These are phyloP conservation scores for Saksenaea oblongispora DNA, from an alignment of 371 early-diverging fungal species.

Conservation along the genomic window DNA sequence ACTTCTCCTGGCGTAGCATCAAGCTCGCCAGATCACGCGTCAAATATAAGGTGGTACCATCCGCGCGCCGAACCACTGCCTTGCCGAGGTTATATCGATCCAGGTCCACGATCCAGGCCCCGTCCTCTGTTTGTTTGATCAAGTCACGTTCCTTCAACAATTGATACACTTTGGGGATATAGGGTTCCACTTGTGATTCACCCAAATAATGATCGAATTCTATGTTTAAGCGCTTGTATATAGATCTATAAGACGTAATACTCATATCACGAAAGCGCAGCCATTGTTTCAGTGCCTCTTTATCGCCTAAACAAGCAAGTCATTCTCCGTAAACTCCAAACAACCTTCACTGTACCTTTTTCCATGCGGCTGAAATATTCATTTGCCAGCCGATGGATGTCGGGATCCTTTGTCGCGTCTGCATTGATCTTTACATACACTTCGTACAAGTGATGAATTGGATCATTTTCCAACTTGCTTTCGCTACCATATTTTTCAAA, in stretches of 20 bases:
- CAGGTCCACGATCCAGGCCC: conserved; percentile 76
- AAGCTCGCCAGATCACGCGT: conserved; percentile 95
- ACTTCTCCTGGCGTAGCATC: conserved; percentile 72
- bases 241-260: conserved; percentile 83
- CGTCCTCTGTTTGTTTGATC: conserved; percentile 50
- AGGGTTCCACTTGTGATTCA: conserved; percentile 82
- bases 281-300: conserved; percentile 79
- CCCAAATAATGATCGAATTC: conserved; percentile 97
- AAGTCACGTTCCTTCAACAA: conserved; percentile 40
- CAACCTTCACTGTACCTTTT: conserved; percentile 53
- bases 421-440: conserved; percentile 92
- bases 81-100: conserved; percentile 69
- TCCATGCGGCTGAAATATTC: conserved; percentile 94
- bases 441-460: conserved; percentile 92
- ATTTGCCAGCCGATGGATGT: conserved; percentile 76
- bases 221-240: conserved; percentile 86
- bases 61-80: conserved; percentile 77
- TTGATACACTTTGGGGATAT: conserved; percentile 65
- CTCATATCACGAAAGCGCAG: conserved; percentile 81
- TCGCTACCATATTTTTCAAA: conserved; percentile 84
- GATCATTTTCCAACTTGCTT: conserved; percentile 76
- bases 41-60: conserved; percentile 94
- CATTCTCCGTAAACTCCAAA: not conserved
- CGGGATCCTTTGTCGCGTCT: conserved; percentile 52
- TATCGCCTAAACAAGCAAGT: conserved; percentile 55